These are phyloP conservation scores for Bacterosira constricta DNA, from an alignment of 108 stramenopile species.

Conservation along the genomic window DNA sequence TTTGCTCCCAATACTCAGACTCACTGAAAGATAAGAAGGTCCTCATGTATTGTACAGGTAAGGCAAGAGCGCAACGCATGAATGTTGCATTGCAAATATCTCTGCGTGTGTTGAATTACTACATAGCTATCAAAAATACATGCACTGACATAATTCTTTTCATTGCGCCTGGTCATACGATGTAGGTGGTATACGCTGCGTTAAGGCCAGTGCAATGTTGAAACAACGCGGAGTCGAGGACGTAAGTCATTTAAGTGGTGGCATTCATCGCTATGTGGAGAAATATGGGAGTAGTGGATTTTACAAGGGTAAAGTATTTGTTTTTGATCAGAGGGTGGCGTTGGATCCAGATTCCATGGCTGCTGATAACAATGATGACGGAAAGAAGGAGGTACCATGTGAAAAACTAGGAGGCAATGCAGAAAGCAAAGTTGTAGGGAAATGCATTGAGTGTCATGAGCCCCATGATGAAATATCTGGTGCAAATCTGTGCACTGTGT, in stretches of 20 bases:
- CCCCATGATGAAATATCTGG: slow-evolving; percentile 71
- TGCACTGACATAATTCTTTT: too few species aligned
- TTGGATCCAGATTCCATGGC: slow-evolving; percentile 45
- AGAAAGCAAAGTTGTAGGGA: slow-evolving; percentile 48
- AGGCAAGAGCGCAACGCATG: too few species aligned
- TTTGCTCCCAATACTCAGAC: slow-evolving; percentile 62
- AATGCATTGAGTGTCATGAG: slow-evolving; percentile 62
- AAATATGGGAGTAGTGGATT: slow-evolving; percentile 77
- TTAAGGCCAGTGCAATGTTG: slow-evolving; percentile 79
- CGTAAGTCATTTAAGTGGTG: slow-evolving; percentile 87
- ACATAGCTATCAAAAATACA: too few species aligned
- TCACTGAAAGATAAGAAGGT: slow-evolving; percentile 80
- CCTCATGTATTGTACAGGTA: slow-evolving; percentile 96
- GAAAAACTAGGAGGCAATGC: neutral
- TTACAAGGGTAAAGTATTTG: slow-evolving; percentile 92
- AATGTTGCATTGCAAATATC: too few species aligned
- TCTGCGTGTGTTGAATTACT: too few species aligned
- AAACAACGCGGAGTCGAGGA: slow-evolving; percentile 70
- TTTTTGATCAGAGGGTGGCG: slow-evolving; percentile 89
- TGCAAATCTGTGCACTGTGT: slow-evolving; percentile 75
- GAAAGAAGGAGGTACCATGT: too few species aligned
- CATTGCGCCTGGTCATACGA: too few species aligned
- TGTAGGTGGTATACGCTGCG: slow-evolving; percentile 84
- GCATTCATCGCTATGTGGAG: slow-evolving; percentile 95
- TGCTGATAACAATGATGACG: neutral